Base-by-base conservation (phyloP, 1,284 basidiomycete genomes). In the Cutaneotrichosporon mucoides region DNA sequence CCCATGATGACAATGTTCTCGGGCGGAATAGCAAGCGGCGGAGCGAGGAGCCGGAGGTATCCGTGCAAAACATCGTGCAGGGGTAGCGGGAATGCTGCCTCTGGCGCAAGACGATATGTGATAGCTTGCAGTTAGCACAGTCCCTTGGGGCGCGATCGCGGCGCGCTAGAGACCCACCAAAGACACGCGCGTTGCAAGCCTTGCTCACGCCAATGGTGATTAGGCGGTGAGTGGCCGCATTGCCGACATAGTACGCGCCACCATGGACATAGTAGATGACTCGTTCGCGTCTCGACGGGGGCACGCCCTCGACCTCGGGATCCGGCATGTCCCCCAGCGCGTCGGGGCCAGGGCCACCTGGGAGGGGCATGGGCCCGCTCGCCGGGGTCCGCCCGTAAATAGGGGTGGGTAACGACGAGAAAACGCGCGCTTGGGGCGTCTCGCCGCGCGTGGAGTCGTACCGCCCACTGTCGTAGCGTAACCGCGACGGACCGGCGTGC, bases 211-310 rank as follows among this genome's bases (percentile, higher is more conserved):
- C 90, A 67, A 98, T 92, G 8, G 94, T 95, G 60, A 99, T 84
- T 46, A 92, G 82, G 46, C 95, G 84, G 76, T 97, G 93, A 0
- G 91, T 92, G n/a, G 93, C 90, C 13, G 95, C 90, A 68, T 89
- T 93, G 67, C 92, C 94, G 61, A 91, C 83, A 75, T 92, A 98
- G 76, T 97, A 98, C 53, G 94, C 94, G 51, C 91, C 95, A 56
- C 95, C 96, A 72, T 99, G 96, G 15, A 98, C 83, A 73, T 93
- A 99, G 40, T 97, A 83, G 37, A 98, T 87, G 38, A 98, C 89
- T 53, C 88, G 84, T 64, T 94, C 90, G 64, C 86, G 87, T 48
- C 80, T 60, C 49, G 35, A 60, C 0, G 60, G 53, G 51, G 55
- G 42, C 55, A 64, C 53, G 34, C 51, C 55, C 55, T 72, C 68